A percentile compares a stretch with the other conserved stretches of the same genome.
These are phyloP conservation scores for Fusarium abutilonis DNA, from an alignment of 2,329 filamentous ascomycete genomes.

Conservation along the genomic window DNA sequence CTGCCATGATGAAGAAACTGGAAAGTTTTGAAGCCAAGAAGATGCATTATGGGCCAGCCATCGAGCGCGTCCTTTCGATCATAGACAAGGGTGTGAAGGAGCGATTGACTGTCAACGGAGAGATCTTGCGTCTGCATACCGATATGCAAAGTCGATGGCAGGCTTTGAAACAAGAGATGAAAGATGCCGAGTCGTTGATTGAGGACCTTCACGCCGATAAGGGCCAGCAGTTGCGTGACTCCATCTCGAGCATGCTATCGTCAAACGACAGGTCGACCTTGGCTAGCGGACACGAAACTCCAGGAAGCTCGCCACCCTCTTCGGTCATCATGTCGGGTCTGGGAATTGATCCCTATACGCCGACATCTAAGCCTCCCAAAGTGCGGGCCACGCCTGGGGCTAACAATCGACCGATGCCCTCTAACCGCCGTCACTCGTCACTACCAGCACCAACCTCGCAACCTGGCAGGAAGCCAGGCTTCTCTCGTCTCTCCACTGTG, in stretches of 20 bases:
- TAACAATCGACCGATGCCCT: constrained; percentile 58
- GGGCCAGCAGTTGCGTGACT: constrained; percentile 85
- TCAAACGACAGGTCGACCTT: constrained; percentile 80
- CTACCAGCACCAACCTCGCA: constrained; percentile 58
- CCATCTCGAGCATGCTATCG: constrained; percentile 84
- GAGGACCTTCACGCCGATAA: constrained; percentile 75
- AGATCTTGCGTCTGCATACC: constrained; percentile 85
- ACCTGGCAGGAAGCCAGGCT: constrained; percentile 54
- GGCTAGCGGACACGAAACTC: constrained; percentile 75
- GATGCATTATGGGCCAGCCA: constrained; percentile 90
- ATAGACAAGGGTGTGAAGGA: constrained; percentile 97
- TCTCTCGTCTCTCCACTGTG: constrained; percentile 58
- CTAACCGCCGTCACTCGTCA: constrained; percentile 58
- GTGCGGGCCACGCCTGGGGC: constrained; percentile 60
- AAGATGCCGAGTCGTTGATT: constrained; percentile 76
- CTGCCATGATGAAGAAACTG: constrained; percentile 80
- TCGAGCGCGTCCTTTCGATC: constrained; percentile 88
- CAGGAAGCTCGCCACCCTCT: constrained; percentile 72
- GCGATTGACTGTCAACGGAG: constrained; percentile 94
- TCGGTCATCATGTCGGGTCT: constrained; percentile 69
- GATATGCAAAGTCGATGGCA: constrained; percentile 89
- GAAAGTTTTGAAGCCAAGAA: constrained; percentile 97
- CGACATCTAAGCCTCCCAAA: constrained; percentile 55
- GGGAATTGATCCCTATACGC: constrained; percentile 60
- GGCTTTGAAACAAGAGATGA: constrained; percentile 78